Base-by-base conservation (phyloP, 495 filamentous ascomycete genomes). In the Penicillium coprophilum region DNA sequence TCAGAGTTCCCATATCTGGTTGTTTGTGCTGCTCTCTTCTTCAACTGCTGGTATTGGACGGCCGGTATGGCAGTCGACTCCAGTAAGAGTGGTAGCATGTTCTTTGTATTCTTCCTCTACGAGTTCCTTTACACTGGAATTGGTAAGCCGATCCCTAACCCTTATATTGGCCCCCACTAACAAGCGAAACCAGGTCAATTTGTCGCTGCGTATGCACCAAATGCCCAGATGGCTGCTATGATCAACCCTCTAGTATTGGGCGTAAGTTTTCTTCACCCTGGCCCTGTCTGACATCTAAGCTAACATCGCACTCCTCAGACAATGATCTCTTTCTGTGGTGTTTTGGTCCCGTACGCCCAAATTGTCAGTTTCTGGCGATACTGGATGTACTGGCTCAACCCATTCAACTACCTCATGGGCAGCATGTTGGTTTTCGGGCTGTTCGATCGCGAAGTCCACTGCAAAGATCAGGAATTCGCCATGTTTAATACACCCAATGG, bases 371-470 rank as follows among this genome's bases (percentile, higher is more conserved):
- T 88, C 50, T 87, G 86, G 53, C 71, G 80, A 17, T 91, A 89
- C 79, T 91, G 87, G 87, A 86, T 87, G 56, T 90, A 89, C 68
- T 84, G 79, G 50, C 70, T 88, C 55, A 84, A 84, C 38, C 87
- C 87, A 6, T 82, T 89, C 63, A 86, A 83, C 19, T 89, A 90
- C 56, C 67, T 87, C 12, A 81, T 89, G 45, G 75, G 74, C 46
- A 77, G 76, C 40, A 77, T 89, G 71, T 56, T 89, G 36, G 76
- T 81, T 0, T 78, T 78, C 9, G 77, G 69, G 5, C 70, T 87
- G 15, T 85, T 76, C 43, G 83, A 85, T 54, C 77, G 77, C 4
- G 23, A 71, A 0, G 77, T 88, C 6, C 21, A 66, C 0, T 90
- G 87, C 72, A 70, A 77, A 19, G 50, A 65, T 0, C 76, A 77